These are phyloP conservation scores for Phytopythium litorale DNA, from an alignment of 352 stramenopile genomes.

Conservation along the genomic window DNA sequence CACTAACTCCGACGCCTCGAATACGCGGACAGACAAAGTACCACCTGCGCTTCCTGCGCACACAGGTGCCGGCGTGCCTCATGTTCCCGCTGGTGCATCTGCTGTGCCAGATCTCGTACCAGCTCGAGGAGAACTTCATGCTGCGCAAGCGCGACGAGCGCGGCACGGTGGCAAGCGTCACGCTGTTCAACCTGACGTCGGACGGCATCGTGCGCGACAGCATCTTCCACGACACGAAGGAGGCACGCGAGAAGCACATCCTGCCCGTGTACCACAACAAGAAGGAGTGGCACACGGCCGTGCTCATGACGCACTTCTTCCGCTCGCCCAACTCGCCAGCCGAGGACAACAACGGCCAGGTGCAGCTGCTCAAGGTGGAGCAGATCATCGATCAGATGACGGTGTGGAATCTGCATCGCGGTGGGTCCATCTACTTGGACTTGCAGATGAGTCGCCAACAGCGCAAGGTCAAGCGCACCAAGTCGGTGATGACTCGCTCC, in stretches of 20 bases:
- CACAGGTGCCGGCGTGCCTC: constrained; percentile 68
- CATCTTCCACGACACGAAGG: constrained; percentile 86
- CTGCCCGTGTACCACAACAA: constrained; percentile 76
- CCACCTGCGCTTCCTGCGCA: constrained; percentile 75
- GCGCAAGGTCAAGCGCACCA: constrained; percentile 70
- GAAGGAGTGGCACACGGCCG: constrained; percentile 82
- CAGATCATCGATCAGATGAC: constrained; percentile 89
- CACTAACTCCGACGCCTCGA: constrained; percentile 6
- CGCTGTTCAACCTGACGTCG: constrained; percentile 86
- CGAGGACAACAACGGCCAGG: constrained; percentile 67
- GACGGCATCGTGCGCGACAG: constrained; percentile 83
- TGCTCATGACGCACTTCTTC: constrained; percentile 84
- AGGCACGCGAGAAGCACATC: constrained; percentile 81
- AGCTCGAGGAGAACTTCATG: constrained; percentile 83
- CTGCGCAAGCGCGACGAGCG: constrained; percentile 79
- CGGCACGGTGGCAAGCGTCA: constrained; percentile 67
- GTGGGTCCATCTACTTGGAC: constrained; percentile 83
- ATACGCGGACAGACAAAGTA: constrained; percentile 67
- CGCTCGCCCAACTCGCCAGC: constrained; percentile 64
- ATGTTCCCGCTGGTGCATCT: constrained; percentile 85
- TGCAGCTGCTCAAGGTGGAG: constrained; percentile 82
- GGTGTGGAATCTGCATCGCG: constrained; percentile 79
- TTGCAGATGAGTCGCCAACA: constrained; percentile 86
- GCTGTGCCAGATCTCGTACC: constrained; percentile 86
- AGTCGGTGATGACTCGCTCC: constrained; percentile 19